Base-by-base conservation (phyloP, 2,329 filamentous ascomycete species). In the Trichoderma cornu-damae region DNA sequence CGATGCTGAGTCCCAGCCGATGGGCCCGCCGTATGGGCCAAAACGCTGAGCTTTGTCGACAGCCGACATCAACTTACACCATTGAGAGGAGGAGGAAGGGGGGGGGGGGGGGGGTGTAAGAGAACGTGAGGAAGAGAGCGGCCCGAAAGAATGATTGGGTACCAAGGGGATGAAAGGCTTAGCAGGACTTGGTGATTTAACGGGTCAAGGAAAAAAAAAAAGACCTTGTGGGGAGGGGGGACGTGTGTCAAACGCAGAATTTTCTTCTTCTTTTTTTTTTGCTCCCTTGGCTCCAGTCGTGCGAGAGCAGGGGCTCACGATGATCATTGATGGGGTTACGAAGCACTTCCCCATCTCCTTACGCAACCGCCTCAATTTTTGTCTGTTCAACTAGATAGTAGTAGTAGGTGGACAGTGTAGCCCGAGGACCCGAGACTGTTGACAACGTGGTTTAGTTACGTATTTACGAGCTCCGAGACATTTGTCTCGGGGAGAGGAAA, bases 1-100 rank as follows among this genome's bases (percentile, higher is more conserved):
- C 55, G 55, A 58, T 43, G 32, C 28, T 58, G 48, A 37, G 48
- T 52, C 47, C 47, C 55, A 58, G 38, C 38, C 42, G 47, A 52
- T 58, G 47, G 55, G 55, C 42, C 30, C 42, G 51, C 51, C 42
- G 51, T 26, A 49, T 32, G 28, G 24, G 30, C 18, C 51, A 37
- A 54, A n/a, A 37, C 6, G 11, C 4, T 42, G 24, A 22, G n/a
- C n/a, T 28, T n/a, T 52, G 43, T 28, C 56, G 37, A 47, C 12
- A n/a, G 24, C 22, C 49, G 49, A 24, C 48, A 37, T 46, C 30
- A 50, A 24, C 24, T 35, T 50, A 32, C n/a, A 12, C 20, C 46
- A 35, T 49, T 24, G 51, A 46, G 51, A 18, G 49, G 26, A 24
- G 4, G 16, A 22, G 16, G 28, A 34, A 42, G 37, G 43, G n/a